These are phyloP conservation scores for Calonectria pauciramosa DNA, from an alignment of 2,329 filamentous ascomycete genomes.

Conservation along the genomic window DNA sequence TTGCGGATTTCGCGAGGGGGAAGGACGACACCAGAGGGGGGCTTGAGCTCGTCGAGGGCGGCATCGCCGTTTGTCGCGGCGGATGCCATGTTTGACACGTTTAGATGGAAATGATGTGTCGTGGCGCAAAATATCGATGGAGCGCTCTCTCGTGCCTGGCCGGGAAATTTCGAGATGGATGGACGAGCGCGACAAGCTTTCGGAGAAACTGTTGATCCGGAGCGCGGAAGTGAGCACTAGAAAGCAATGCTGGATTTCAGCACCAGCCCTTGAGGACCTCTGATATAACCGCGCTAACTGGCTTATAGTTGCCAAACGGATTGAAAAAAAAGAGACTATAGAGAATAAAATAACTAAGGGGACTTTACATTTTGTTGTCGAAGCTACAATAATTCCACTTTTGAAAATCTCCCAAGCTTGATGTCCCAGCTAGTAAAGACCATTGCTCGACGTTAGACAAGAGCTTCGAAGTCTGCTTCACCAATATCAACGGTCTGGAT, in stretches of 20 bases:
- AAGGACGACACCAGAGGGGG: constrained; percentile 86
- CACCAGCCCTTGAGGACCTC: neutral
- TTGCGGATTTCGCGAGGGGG: constrained; percentile 90
- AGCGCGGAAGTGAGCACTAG: neutral
- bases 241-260: neutral
- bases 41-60: constrained; percentile 77
- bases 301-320: neutral
- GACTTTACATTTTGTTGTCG: too few relatives aligned
- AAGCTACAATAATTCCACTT: too few relatives aligned
- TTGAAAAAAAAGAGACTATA: neutral
- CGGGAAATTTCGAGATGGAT: constrained; percentile 44
- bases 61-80: constrained; percentile 66
- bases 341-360: neutral
- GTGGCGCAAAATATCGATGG: constrained; percentile 16
- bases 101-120: neutral
- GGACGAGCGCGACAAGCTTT: constrained; percentile 8
- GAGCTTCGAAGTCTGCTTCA: neutral
- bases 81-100: constrained; percentile 45
- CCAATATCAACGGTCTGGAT: neutral
- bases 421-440: neutral
- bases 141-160: constrained; percentile 2
- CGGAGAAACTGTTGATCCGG: constrained; percentile 22
- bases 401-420: neutral
- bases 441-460: neutral
- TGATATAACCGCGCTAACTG: neutral